phyloP scores from a whole-genome alignment of 192 early-diverging fungal genomes.

The Spinellus fusiger region DNA sequence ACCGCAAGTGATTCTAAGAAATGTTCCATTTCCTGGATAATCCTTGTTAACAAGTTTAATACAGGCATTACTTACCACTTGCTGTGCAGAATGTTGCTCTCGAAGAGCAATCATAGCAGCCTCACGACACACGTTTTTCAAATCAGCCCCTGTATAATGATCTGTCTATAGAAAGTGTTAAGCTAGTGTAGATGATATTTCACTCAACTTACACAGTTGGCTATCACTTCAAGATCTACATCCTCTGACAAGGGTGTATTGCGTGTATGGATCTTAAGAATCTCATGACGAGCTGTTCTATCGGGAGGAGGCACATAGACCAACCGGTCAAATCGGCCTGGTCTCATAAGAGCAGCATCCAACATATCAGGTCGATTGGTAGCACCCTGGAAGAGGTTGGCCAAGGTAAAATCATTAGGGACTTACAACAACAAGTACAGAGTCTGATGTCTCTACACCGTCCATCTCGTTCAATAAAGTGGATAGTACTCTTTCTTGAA shows the following conservation, averaged over 20 bases:
- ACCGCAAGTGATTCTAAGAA: not conserved
- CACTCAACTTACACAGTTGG: conserved; percentile 33
- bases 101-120: conserved; percentile 43
- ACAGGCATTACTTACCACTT: conserved; percentile 16
- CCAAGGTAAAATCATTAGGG: not conserved
- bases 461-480: conserved; percentile 87
- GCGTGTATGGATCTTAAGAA: conserved; percentile 42
- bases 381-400: conserved; percentile 51
- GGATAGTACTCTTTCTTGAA: conserved; percentile 76
- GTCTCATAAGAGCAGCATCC: conserved; percentile 78
- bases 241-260: conserved; percentile 45
- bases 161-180: conserved; percentile 38
- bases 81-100: not conserved
- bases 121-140: conserved; percentile 51
- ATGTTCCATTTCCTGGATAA: not conserved
- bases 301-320: conserved; percentile 70
- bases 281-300: conserved; percentile 37
- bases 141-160: conserved; percentile 45
- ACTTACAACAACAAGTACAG: conserved; percentile 68
- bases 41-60: too few species aligned
- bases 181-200: not conserved
- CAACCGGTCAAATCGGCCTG: conserved; percentile 78
- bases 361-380: conserved; percentile 87
- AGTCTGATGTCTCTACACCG: conserved; percentile 68
- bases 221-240: conserved; percentile 43